Evolutionary conservation across 257 asterid species (phyloP).

Genomic region (Perilla frutescens): DNA sequence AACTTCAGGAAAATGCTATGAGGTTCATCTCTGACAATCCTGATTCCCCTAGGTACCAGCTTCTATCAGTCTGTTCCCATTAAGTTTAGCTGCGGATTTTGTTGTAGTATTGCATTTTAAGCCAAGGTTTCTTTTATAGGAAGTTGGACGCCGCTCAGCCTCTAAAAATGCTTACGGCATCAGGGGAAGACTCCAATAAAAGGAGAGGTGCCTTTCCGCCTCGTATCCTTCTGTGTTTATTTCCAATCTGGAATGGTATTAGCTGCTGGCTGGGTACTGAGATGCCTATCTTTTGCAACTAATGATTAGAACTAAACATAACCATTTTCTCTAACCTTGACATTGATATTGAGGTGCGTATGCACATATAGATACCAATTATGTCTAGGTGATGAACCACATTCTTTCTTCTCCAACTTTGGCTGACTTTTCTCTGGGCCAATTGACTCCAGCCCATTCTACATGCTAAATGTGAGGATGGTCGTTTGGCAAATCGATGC

Average conservation of each 20-base stretch:
- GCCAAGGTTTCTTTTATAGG: slow-evolving; percentile 55
- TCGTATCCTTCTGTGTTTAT: slow-evolving; percentile 76
- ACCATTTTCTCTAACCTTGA: slow-evolving; percentile 12
- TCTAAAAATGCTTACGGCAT: slow-evolving; percentile 67
- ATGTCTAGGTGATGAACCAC: slow-evolving; percentile 3
- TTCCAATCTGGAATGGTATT: slow-evolving; percentile 24
- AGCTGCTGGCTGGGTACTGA: slow-evolving; percentile 31
- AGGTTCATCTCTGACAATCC: slow-evolving; percentile 52
- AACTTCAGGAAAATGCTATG: slow-evolving; percentile 63
- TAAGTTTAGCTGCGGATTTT: slow-evolving; percentile 23
- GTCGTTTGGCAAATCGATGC: background rate
- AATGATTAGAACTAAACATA: slow-evolving; percentile 15
- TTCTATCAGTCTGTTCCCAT: slow-evolving; percentile 21
- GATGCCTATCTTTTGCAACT: background rate
- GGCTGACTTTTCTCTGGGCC: too few relatives aligned
- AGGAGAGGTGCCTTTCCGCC: slow-evolving; percentile 70
- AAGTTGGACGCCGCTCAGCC: slow-evolving; percentile 64
- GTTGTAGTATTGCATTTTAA: slow-evolving; percentile 31
- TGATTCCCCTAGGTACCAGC: slow-evolving; percentile 62
- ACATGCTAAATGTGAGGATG: background rate
- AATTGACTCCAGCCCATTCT: background rate
- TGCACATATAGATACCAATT: background rate
- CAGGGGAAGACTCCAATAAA: slow-evolving; percentile 81
- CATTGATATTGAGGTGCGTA: slow-evolving; percentile 4
- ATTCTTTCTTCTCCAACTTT: background rate